These are phyloP conservation scores for Penicillium bialowiezense DNA, from an alignment of 495 filamentous ascomycete species.

Conservation along the genomic window DNA sequence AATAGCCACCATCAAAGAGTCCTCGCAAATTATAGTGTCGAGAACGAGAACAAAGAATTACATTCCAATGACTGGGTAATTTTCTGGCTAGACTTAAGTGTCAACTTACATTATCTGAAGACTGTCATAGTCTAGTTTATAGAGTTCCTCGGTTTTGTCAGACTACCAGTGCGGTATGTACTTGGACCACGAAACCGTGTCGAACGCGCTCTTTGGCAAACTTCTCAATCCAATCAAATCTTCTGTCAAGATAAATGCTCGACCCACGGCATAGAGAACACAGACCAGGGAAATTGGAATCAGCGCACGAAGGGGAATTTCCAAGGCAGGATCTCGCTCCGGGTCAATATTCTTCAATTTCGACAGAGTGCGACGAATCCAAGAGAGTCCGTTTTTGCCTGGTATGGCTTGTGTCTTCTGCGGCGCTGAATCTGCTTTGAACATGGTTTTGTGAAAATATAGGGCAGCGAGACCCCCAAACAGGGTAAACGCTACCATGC, in stretches of 20 bases:
- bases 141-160: no score
- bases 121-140: no score
- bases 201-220: slow-evolving; percentile 25
- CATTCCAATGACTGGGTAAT: no score
- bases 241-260: slow-evolving; percentile 31
- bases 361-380: slow-evolving; percentile 1
- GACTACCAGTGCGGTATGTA: slow-evolving; percentile 21
- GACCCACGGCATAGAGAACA: slow-evolving; percentile 16
- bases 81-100: no score
- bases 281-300: slow-evolving; percentile 14
- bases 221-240: slow-evolving; percentile 31
- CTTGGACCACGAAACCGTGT: slow-evolving; percentile 24
- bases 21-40: no score
- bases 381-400: background rate
- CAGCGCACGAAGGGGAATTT: slow-evolving; percentile 11
- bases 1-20: no score
- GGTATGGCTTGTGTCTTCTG: background rate
- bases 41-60: no score
- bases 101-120: no score
- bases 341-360: slow-evolving; percentile 20
- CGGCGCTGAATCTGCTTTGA: background rate
- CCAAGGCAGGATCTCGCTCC: slow-evolving; percentile 9
- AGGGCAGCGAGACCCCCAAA: background rate
- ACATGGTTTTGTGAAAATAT: background rate
- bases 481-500: slow-evolving; percentile 11